Conservation (phyloP, 164 flowering plant genomes). For the Stephania yunnanensis region DNA sequence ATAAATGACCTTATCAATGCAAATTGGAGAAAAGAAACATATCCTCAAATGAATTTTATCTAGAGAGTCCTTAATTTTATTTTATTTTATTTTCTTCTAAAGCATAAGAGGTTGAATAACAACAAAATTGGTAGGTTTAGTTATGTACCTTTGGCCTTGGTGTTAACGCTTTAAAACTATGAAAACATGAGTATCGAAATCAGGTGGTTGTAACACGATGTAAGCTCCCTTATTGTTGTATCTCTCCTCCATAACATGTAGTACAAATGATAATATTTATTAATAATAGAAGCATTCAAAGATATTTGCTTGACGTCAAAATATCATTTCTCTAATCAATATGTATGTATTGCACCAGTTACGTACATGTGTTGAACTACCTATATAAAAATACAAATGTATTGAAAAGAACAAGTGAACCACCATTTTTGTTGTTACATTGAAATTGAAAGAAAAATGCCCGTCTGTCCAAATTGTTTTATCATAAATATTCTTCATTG, state of each 20-base stretch:
- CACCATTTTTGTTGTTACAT: background rate
- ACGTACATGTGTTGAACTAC: no score
- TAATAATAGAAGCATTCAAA: background rate
- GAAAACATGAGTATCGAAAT: conserved; percentile 60
- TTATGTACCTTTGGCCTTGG: conserved; percentile 77
- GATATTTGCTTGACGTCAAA: background rate
- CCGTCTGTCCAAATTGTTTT: background rate
- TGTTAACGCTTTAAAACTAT: conserved; percentile 58
- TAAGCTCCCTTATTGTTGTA: conserved; percentile 82
- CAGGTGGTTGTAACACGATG: conserved; percentile 60
- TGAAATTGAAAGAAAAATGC: background rate
- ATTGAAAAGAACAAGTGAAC: background rate
- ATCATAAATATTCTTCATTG: background rate
- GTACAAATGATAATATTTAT: conserved; percentile 1
- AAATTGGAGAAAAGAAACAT: background rate
- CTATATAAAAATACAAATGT: background rate
- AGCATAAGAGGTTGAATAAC: background rate
- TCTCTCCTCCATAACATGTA: conserved; percentile 74
- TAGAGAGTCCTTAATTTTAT: no score
- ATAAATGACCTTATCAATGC: background rate
- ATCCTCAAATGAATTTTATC: background rate
- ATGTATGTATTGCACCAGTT: no score
- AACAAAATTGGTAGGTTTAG: background rate
- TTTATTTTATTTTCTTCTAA: background rate
- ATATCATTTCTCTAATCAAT: no score